Conservation (phyloP, 306 rosid species). For the Boehmeria nivea region DNA sequence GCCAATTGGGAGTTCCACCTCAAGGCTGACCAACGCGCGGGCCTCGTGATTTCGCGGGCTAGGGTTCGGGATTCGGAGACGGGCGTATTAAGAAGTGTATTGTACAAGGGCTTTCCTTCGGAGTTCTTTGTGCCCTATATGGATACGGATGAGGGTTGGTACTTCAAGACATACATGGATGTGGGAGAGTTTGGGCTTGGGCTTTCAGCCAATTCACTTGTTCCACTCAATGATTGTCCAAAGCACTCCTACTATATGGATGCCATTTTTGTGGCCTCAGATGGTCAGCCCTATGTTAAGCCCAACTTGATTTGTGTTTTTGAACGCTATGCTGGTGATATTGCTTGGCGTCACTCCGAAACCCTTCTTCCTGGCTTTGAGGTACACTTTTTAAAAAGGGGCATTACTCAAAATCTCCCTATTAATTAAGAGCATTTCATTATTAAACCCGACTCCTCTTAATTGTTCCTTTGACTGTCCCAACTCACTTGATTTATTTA, state of each 20-base stretch:
- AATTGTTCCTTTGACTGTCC: no score
- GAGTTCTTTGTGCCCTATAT: slow-evolving; percentile 18
- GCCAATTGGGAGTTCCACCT: slow-evolving; percentile 16
- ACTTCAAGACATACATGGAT: slow-evolving; percentile 4
- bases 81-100: not conserved
- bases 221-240: slow-evolving; percentile 11
- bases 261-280: slow-evolving; percentile 3
- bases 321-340: slow-evolving; percentile 40
- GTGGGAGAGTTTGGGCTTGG: slow-evolving; percentile 18
- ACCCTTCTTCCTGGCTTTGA: slow-evolving; percentile 18
- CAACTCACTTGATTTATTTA: no score
- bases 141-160: slow-evolving; percentile 5
- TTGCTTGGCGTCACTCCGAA: slow-evolving; percentile 73
- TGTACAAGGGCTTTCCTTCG: slow-evolving; percentile 14
- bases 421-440: no score
- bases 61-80: not conserved
- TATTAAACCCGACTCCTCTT: no score
- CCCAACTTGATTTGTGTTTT: slow-evolving; percentile 24
- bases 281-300: slow-evolving; percentile 1
- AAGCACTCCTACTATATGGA: slow-evolving; percentile 1
- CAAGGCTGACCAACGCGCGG: slow-evolving; percentile 3
- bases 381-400: no score
- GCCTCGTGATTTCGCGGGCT: slow-evolving; percentile 5
- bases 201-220: not conserved
- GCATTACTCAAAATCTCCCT: no score